Conservation (phyloP, 305 asterid species). For the Solanum hybrid region DNA sequence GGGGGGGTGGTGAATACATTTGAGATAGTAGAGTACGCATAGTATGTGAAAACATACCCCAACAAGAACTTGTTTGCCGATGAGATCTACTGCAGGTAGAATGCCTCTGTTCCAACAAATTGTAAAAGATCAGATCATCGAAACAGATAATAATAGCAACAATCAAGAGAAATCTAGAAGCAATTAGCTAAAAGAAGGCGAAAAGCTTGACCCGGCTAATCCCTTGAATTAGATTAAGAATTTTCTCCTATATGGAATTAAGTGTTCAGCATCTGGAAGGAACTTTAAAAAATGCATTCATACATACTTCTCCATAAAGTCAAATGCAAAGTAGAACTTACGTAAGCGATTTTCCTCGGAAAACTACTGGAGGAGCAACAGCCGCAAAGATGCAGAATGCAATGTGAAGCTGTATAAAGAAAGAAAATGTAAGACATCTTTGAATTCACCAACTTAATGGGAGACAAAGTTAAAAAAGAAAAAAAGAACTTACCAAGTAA, state of each 20-base stretch:
- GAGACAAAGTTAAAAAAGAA: not conserved
- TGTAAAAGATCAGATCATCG: slow-evolving; percentile 9
- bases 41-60: slow-evolving; percentile 52
- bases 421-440: slow-evolving; percentile 7
- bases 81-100: slow-evolving; percentile 91
- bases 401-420: slow-evolving; percentile 64
- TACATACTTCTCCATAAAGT: not conserved
- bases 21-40: not conserved
- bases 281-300: not conserved
- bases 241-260: not conserved
- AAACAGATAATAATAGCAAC: not conserved
- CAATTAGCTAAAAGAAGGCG: not conserved
- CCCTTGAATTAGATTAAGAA: not conserved
- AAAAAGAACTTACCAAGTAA: slow-evolving; percentile 39
- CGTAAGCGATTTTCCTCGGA: slow-evolving; percentile 94
- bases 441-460: not conserved
- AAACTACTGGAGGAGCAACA: slow-evolving; percentile 93
- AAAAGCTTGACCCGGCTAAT: not conserved
- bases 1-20: not conserved
- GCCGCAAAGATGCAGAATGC: slow-evolving; percentile 86
- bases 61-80: slow-evolving; percentile 58
- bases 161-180: not conserved
- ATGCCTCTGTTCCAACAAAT: slow-evolving; percentile 64
- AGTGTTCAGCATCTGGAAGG: not conserved
- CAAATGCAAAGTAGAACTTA: slow-evolving; percentile 25